Base-by-base conservation (phyloP, 2,329 filamentous ascomycete species). In the Cryphonectria carpinicola region DNA sequence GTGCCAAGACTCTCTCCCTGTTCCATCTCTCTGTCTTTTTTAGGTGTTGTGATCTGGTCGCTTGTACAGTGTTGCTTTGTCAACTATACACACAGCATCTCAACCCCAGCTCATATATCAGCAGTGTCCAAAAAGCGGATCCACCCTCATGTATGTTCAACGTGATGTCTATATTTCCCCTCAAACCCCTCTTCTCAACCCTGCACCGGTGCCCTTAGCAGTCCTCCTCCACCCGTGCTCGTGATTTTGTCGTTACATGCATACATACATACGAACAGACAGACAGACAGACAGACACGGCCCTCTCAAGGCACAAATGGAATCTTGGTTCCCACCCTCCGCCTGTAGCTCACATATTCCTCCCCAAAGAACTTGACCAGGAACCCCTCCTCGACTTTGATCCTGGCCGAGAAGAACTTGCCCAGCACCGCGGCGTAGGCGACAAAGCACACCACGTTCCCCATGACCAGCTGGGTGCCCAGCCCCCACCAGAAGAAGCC, bases 401-500 rank as follows among this genome's bases (percentile, higher is more conserved):
- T 95, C 72, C 96, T 85, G 17, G 79, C 82, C 22, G 84, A 86
- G 79, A 99, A 99, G 80, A 99, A 99, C 72, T 83, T 86, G 93
- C 93, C 98, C 75, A 99, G 80, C 22, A 97, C 92, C 10, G 86
- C 79, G 0, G 88, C 82, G 83, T 97, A 98, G 1, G 82, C 92
- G 8, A 90, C 75, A 70, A 97, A 89, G 79, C 94, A 97, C 2
- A 97, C 74, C 11, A 87, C 82, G 81, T 99, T 99, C 25, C 95
- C 95, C 74, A 98, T 85, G 68, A 97, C 89, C 60, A 98, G 78
- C 84, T 99, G 96, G 17, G 95, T 97, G 6, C 96, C 96, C n/a
- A 98, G 78, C 0, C 93, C 94, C 95, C 95, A 99, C 90, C 94
- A 98, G 81, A 97, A 99, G 84, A 98, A 99, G 4, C 95, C 96